Evolutionary conservation across 192 early-diverging fungal genomes (phyloP), one percentile per base, ranked within the genome.

Genomic region (Coemansia sp.): DNA sequence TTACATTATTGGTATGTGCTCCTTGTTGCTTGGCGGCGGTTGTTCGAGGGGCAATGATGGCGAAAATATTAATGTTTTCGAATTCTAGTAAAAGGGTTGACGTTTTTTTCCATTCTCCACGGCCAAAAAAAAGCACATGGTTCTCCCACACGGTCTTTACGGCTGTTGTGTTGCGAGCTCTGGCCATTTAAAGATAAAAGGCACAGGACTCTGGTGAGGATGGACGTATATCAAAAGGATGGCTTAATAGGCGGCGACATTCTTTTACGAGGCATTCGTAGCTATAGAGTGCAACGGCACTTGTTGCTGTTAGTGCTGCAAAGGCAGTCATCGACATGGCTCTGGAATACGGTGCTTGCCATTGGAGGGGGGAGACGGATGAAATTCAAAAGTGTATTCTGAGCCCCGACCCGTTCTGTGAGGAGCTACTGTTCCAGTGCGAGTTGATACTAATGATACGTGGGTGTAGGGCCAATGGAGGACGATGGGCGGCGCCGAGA

Each of bases 171-270:
- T 31, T 4, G 25, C 13, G 48, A 52, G 48, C 7, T 52, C 23
- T 14, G 48, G 48, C 23, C 25, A 14, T 52, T 52, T 52, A 26
- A 52, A 26, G 48, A 52, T 2, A 14, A 52, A 26, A 52, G 48
- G 48, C 48, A 52, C 48, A 23, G 48, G 48, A 52, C 12, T 26
- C 23, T 4, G 6, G 23, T 42, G 36, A 20, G 20, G 38, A 13
- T 31, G 55, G 55, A 57, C 55, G 2, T 13, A 57, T 16, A 57
- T 57, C 12, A 57, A 57, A 31, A 34, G 33, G 61, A 63, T 63
- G 61, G 61, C 61, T 50, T 63, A 48, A 63, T 48, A 63, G 61
- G 61, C 61, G 61, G 61, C 47, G 16, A 28, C 21, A 63, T 63
- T 31, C 47, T 63, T 35, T 25, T 26, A n/a, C 48, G 61, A 34